Conservation (phyloP, 1,284 basidiomycete genomes). For the Filobasidium uniguttulatum region DNA sequence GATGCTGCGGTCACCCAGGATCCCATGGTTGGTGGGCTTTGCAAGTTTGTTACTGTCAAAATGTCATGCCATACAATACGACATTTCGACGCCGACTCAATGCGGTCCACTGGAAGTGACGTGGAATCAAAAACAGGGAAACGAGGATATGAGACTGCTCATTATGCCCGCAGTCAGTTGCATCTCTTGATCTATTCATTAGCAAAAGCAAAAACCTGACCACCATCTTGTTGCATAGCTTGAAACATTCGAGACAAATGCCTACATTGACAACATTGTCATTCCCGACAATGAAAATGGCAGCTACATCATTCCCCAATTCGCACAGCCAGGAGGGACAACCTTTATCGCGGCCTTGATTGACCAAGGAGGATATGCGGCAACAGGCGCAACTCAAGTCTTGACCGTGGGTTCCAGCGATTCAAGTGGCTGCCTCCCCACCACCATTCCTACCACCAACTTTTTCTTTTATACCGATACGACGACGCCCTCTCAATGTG, state of each 20-base stretch:
- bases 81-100: constrained; percentile 6
- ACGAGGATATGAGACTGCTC: neutral
- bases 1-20: too few species aligned
- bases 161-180: constrained; percentile 10
- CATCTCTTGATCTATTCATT: too few species aligned
- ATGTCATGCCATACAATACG: constrained; percentile 4
- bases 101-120: constrained; percentile 1
- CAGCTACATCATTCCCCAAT: constrained; percentile 10
- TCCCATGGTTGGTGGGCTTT: too few species aligned
- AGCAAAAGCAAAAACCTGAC: too few species aligned
- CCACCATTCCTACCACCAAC: constrained; percentile 5
- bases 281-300: constrained; percentile 7
- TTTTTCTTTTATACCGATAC: constrained; percentile 14
- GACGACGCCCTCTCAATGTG: constrained; percentile 10
- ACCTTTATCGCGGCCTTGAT: constrained; percentile 13
- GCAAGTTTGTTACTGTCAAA: too few species aligned
- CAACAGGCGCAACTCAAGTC: constrained; percentile 10
- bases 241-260: too few species aligned
- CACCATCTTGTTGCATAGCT: too few species aligned
- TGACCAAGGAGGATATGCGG: constrained; percentile 8
- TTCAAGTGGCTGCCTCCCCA: neutral
- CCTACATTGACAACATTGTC: constrained; percentile 10
- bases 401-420: constrained; percentile 4
- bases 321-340: constrained; percentile 12
- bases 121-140: neutral